Evolutionary conservation across 2,329 filamentous ascomycete species (phyloP).

Genomic region (Phaeoacremonium minimum): DNA sequence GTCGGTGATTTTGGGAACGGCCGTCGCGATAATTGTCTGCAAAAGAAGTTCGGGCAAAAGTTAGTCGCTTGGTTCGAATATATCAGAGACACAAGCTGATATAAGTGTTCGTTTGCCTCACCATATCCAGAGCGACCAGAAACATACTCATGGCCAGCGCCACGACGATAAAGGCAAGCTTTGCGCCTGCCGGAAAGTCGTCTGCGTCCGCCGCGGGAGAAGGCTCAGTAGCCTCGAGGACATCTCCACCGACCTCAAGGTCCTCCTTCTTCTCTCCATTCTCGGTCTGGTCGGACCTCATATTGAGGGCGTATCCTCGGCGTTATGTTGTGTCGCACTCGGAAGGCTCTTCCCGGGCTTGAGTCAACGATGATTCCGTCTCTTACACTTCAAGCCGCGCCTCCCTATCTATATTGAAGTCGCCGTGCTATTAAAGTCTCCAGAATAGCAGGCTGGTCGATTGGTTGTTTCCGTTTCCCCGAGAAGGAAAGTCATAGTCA

Average conservation of each 20-base stretch:
- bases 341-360: neutral
- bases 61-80: neutral
- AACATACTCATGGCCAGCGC: constrained; percentile 2
- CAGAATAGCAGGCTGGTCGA: neutral
- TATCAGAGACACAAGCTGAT: neutral
- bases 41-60: neutral
- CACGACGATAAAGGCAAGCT: neutral
- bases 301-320: neutral
- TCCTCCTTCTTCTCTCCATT: neutral
- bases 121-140: constrained; percentile 4
- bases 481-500: neutral
- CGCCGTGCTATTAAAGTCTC: neutral
- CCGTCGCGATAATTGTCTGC: constrained; percentile 6
- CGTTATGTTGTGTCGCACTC: neutral
- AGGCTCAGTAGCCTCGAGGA: neutral
- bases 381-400: neutral
- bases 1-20: constrained; percentile 5
- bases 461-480: neutral
- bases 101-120: constrained; percentile 13
- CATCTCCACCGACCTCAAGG: neutral
- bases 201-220: neutral
- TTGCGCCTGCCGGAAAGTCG: neutral
- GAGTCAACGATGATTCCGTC: neutral
- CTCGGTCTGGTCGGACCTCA: neutral
- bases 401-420: neutral